Base-by-base conservation (phyloP, 352 stramenopile species). In the Thalassiosira livingstoniorum region DNA sequence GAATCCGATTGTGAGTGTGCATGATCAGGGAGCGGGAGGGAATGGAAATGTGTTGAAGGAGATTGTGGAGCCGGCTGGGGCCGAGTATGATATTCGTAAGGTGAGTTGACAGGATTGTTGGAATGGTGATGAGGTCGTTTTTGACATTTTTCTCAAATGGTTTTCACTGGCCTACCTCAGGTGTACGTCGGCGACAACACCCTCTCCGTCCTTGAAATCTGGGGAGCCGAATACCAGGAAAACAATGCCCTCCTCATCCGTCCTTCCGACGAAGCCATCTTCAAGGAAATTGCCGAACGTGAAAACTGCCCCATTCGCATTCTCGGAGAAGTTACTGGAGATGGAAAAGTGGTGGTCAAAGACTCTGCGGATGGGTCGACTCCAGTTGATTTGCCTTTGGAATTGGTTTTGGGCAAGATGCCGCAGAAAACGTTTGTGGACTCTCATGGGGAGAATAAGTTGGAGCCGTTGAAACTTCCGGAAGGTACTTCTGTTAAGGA, bases 31-130 rank as follows among this genome's bases (percentile, higher is more conserved):
- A 68, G 98, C 98, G 37, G 98, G 98, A 82, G 98, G 98, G 65
- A 99, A 99, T 89, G 97, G 98, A 53, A 99, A 99, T 91, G 97
- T 99, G 57, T 92, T 99, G 47, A 99, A 99, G 90, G 97, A 99
- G 91, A 99, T 99, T 89, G 97, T 99, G 13, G 97, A 99, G 83
- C 96, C 97, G 7, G 93, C 95, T 2, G 97, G 98, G 73, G 96
- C 95, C 27, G 95, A 96, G 18, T 99, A 99, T 86, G 97, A 99
- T 78, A 96, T 99, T 77, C 93, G 97, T 37, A 97, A 98, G 85
- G 87, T 95, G 70, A 75, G 82, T 67, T 32, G 34, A 51, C 18
- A 1, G 29, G 21, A 31, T 10, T 27, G 34, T 58, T 51, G 7
- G 34, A 66, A 13, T 7, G 4, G n/a, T 43, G 15, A 66, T 51